These are phyloP conservation scores for Pistacia atlantica DNA, from an alignment of 345 rosid species.

Conservation along the genomic window DNA sequence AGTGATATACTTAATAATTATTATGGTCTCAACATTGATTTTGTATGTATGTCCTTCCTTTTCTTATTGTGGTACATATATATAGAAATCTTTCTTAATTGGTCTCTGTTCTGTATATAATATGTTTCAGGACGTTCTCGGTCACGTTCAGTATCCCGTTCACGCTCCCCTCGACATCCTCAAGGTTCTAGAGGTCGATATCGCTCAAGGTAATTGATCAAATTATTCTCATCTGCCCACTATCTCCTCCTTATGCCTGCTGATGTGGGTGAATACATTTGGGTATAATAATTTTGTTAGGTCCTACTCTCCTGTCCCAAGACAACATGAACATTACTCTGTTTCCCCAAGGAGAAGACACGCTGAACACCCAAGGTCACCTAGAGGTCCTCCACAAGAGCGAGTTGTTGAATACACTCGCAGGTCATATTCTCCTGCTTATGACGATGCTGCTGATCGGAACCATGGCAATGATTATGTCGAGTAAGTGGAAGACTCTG, in stretches of 20 bases:
- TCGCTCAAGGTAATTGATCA: conserved; percentile 70
- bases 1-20: background rate
- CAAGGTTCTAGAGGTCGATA: conserved; percentile 71
- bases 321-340: conserved; percentile 61
- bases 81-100: conserved; percentile 1
- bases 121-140: conserved; percentile 68
- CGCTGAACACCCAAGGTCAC: conserved; percentile 63
- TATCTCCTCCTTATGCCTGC: background rate
- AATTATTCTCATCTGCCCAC: background rate
- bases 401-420: conserved; percentile 45
- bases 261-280: background rate
- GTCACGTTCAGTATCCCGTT: conserved; percentile 76
- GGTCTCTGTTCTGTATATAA: conserved; percentile 1
- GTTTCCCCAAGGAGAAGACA: conserved; percentile 75
- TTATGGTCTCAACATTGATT: background rate
- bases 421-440: conserved; percentile 70
- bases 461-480: conserved; percentile 48
- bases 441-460: conserved; percentile 39
- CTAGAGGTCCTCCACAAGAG: conserved; percentile 76
- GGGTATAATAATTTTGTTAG: conserved; percentile 31
- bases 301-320: conserved; percentile 83
- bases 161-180: conserved; percentile 73
- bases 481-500: conserved; percentile 46
- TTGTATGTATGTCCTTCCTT: background rate
- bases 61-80: background rate